A percentile compares a stretch with the other conserved stretches of the same genome.
These are phyloP conservation scores for Shiraia sp. DNA, from an alignment of 2,329 filamentous ascomycete species.

Conservation along the genomic window DNA sequence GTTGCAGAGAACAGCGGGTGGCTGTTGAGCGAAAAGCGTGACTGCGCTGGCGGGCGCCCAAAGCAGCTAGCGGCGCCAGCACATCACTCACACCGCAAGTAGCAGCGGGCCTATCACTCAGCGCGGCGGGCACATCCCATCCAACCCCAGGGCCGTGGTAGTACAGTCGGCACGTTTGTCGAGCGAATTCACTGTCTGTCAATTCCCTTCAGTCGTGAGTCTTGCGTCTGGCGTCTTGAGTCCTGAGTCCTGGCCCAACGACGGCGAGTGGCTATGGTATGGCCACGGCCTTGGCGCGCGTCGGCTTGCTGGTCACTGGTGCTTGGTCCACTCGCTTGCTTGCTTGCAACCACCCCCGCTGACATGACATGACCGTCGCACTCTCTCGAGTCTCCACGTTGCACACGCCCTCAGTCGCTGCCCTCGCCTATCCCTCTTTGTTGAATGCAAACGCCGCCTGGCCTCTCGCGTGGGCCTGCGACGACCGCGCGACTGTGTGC, in stretches of 20 bases:
- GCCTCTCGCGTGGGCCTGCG: no score
- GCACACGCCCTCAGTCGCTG: slow-evolving; percentile 30
- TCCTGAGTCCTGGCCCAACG: no score
- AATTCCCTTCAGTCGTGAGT: no score
- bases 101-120: slow-evolving; percentile 34
- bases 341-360: slow-evolving; percentile 27
- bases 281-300: no score
- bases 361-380: slow-evolving; percentile 42
- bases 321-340: no score
- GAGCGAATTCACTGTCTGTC: slow-evolving; percentile 25
- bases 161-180: slow-evolving; percentile 43
- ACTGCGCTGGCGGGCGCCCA: slow-evolving; percentile 23
- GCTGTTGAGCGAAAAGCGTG: slow-evolving; percentile 35
- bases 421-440: slow-evolving; percentile 22
- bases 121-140: slow-evolving; percentile 38
- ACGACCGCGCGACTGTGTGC: no score
- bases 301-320: no score
- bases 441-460: no score
- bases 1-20: slow-evolving; percentile 25
- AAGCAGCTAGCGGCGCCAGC: slow-evolving; percentile 36
- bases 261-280: slow-evolving; percentile 18
- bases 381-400: slow-evolving; percentile 45
- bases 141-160: slow-evolving; percentile 40
- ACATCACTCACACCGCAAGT: slow-evolving; percentile 45
- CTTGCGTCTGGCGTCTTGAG: no score